Conservation (phyloP, 495 filamentous ascomycete genomes). For the Symbiotaphrina buchneri region DNA sequence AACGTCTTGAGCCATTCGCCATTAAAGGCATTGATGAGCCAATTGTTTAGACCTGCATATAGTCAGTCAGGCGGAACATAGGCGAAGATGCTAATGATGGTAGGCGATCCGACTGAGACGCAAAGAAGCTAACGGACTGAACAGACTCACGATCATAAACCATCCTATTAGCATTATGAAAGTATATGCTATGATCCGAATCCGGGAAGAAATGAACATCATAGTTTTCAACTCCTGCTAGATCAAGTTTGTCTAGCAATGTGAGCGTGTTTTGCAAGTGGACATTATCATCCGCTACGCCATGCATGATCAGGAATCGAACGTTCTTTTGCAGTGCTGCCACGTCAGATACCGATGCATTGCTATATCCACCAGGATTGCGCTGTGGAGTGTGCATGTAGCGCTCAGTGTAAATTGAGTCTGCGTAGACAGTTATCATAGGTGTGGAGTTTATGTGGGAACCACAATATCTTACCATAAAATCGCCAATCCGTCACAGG, state of each 20-base stretch:
- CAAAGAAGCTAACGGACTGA: conserved; percentile 1
- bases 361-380: conserved; percentile 57
- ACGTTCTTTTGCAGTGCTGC: conserved; percentile 46
- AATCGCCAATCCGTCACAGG: conserved; percentile 94
- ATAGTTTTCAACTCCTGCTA: conserved; percentile 75
- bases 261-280: conserved; percentile 84
- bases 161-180: conserved; percentile 80
- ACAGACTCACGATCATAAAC: conserved; percentile 75
- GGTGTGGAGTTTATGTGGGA: not conserved
- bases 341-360: conserved; percentile 48
- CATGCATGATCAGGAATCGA: conserved; percentile 86
- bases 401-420: conserved; percentile 86
- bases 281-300: conserved; percentile 87
- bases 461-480: conserved; percentile 31
- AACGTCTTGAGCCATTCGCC: conserved; percentile 76
- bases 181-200: conserved; percentile 85
- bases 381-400: conserved; percentile 86
- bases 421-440: conserved; percentile 13
- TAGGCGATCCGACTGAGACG: no score
- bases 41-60: conserved; percentile 53
- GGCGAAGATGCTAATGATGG: conserved; percentile 1
- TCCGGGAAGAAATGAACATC: conserved; percentile 94
- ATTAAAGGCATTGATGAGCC: conserved; percentile 94
- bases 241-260: conserved; percentile 68
- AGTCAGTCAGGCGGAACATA: conserved; percentile 4